Conservation (phyloP, 2,329 filamentous ascomycete genomes). For the Lachnum nothofagi region DNA sequence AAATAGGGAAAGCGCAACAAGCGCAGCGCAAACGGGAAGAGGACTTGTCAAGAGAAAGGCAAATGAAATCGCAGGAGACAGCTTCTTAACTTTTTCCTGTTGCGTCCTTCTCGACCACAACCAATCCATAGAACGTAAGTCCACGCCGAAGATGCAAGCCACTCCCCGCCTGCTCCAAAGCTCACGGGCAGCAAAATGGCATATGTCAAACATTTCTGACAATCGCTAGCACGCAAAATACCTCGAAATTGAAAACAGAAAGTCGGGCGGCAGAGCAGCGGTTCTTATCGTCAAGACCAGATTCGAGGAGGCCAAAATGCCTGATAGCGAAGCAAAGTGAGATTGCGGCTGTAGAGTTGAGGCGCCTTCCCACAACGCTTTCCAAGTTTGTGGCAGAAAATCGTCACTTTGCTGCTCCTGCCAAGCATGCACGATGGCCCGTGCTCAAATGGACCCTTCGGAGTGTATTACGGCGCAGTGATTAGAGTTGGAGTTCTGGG, state of each 20-base stretch:
- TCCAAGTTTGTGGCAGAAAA: no score
- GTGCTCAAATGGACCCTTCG: no score
- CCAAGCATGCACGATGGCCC: no score
- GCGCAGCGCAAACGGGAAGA: not conserved
- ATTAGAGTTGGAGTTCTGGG: no score
- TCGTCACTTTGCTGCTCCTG: no score
- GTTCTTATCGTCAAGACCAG: constrained; percentile 23
- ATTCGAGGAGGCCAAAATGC: constrained; percentile 31
- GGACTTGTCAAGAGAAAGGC: not conserved
- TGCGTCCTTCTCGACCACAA: not conserved
- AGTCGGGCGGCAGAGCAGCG: not conserved
- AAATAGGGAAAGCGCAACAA: no score
- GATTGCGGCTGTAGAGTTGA: constrained; percentile 1
- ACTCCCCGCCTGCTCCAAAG: no score
- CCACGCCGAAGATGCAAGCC: not conserved
- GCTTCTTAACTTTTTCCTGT: constrained; percentile 1
- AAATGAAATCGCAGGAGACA: not conserved
- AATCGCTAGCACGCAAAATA: not conserved
- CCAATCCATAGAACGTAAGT: not conserved
- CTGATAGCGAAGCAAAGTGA: constrained; percentile 17
- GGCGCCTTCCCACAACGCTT: no score
- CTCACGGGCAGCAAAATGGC: no score
- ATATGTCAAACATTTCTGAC: not conserved
- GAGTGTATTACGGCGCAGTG: no score
- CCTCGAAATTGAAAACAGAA: not conserved